Evolutionary conservation across 1,284 basidiomycete genomes (phyloP), one percentile per base, ranked within the genome.

Genomic region (Trichosporon coremiiforme): DNA sequence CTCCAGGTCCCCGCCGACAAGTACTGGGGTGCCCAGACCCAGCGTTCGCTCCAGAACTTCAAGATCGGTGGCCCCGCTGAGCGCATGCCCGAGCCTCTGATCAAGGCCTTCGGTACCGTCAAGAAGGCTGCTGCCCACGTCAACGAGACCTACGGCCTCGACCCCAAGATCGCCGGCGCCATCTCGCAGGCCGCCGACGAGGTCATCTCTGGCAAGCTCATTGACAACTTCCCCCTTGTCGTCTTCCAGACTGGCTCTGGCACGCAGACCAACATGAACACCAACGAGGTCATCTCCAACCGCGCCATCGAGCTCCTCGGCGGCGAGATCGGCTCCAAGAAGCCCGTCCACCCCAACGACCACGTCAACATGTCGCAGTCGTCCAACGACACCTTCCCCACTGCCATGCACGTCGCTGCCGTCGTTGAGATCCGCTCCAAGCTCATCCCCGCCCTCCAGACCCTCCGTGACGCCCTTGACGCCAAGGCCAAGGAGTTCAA

Each of bases 231-330:
- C 87, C 97, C 97, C 31, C 87, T 99, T 47, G 97, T 99, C 69
- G 96, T 99, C 65, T 99, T 98, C 89, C 97, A 99, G 85, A 99
- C 97, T 64, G 97, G 97, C 70, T 97, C 94, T 70, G 97, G 97
- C 66, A 99, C 97, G 2, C 97, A 99, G 85, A 96, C 93, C 83
- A 99, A 99, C 87, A 99, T 99, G 97, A 99, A 99, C 85, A 93
- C 90, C 73, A 99, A 99, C 84, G 97, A 99, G 89, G 96, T 99
- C 80, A 97, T 99, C 82, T 95, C 94, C 35, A 99, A 99, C 85
- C 91, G 96, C 73, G 97, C 97, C 45, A 99, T 99, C 79, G 94
- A 99, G 86, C 86, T 98, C 75, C 90, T 99, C 73, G 97, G 97
- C 25, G 97, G 97, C 33, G 88, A 97, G 85, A 87, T 98, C 68